Evolutionary conservation across 2,329 filamentous ascomycete species (phyloP), one percentile per base, ranked within the genome.

Genomic region (Fusarium albosuccineum): DNA sequence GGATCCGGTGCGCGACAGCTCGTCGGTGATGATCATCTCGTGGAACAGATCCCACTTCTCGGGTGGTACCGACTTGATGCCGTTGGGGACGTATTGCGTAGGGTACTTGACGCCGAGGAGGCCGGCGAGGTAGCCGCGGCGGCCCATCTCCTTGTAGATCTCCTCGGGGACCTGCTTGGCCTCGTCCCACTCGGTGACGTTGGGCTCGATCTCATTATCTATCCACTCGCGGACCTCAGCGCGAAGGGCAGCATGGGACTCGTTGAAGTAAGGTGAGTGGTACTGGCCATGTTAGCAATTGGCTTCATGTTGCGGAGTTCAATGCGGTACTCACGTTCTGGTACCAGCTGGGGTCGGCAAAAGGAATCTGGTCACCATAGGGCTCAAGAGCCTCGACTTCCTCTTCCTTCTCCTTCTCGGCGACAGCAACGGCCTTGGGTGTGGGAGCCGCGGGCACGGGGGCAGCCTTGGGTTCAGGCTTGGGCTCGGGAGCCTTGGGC

Each of bases 41-140:
- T 99, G 96, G 89, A 98, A 99, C 44, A 97, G 88, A 82, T 99
- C 96, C 95, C 95, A 99, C 78, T 96, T 91, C 82, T 97, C 93
- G 0, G 92, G 84, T 0, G 91, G 80, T 11, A 99, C 96, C 49
- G 89, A 91, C 81, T 92, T 88, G 73, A 97, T 87, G 6, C 85
- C 83, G 9, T 84, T 82, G 76, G 91, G 82, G 75, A 90, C 89
- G 76, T 95, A 90, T 71, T 97, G 82, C 62, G 85, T 87, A 13
- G 93, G 94, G 82, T 92, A 98, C 75, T 92, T 85, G 65, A 93
- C 87, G 68, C 95, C 96, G 67, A 99, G 85, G 60, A 98, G 85
- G 71, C 96, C 96, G n/a, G 94, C 91, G 16, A 99, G 87, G 78
- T 97, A 99, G 40, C 96, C 96, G 45, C 92, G 89, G 67, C 93